Base-by-base conservation (phyloP, 129 eudicot genomes). In the Deinandra increscens region DNA sequence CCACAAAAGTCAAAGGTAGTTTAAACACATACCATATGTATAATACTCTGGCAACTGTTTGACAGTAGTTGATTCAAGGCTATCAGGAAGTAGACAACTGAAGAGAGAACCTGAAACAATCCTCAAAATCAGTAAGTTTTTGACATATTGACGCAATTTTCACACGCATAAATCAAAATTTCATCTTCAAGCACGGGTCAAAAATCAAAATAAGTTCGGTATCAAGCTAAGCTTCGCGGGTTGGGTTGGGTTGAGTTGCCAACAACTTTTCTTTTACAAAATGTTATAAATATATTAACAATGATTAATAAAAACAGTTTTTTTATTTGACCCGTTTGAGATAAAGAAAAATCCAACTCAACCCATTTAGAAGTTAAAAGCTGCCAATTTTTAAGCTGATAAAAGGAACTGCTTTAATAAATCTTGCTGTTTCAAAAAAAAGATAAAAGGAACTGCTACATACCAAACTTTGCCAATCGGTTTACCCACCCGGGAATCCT, bases 401-500 rank as follows among this genome's bases (percentile, higher is more conserved):
- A 14, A 53, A 71, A 43, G 58, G n/a, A n/a, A n/a, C n/a, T n/a
- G n/a, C n/a, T n/a, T n/a, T n/a, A n/a, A n/a, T n/a, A n/a, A n/a
- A n/a, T n/a, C n/a, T n/a, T n/a, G n/a, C n/a, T n/a, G n/a, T n/a
- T n/a, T n/a, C n/a, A n/a, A n/a, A n/a, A n/a, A n/a, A n/a, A n/a
- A n/a, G n/a, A n/a, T n/a, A n/a, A n/a, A n/a, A n/a, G n/a, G 26
- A 58, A 64, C 13, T 1, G 5, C 1, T 9, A 42, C 70, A 13
- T 67, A 89, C 96, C 96, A 60, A 83, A 53, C 72, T 81, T 81
- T 1, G 96, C 96, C 45, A 89, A 87, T 43, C 96, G 86, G 63
- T 89, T 89, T 42, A 89, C 91, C 96, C 96, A 89, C 49, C 94
- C 94, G 51, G 96, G 96, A 43, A 89, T 84, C 42, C 83, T 60